Conservation (phyloP, 2,329 filamentous ascomycete species). For the Trichoderma cornu-damae region DNA sequence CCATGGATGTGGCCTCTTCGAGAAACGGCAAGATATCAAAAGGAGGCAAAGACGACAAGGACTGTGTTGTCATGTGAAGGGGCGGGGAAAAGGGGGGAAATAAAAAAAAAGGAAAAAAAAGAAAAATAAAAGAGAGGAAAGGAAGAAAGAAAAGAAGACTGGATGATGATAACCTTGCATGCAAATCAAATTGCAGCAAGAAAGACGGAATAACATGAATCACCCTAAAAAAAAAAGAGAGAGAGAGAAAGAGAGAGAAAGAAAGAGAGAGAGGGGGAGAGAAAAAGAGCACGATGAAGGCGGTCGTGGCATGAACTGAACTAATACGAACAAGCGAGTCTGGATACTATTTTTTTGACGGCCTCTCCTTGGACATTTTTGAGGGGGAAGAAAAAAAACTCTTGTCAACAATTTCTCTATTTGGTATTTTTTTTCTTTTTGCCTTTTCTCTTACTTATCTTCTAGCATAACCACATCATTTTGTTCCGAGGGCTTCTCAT, state of each 20-base stretch:
- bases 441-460: background rate
- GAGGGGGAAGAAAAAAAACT: background rate
- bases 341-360: constrained; percentile 3
- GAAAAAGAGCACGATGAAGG: background rate
- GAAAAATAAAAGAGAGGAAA: background rate
- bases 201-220: background rate
- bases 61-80: constrained; percentile 52
- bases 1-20: constrained; percentile 53
- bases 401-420: background rate
- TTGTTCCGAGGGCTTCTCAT: background rate
- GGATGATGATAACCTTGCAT: background rate
- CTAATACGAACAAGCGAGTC: constrained; percentile 13
- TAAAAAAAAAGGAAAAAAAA: background rate
- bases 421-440: background rate
- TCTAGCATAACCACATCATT: constrained; percentile 5
- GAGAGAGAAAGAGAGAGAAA: too few relatives aligned
- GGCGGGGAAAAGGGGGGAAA: background rate
- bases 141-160: too few relatives aligned
- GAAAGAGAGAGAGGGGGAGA: too few relatives aligned
- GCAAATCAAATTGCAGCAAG: background rate
- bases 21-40: constrained; percentile 50
- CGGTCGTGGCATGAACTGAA: constrained; percentile 1
- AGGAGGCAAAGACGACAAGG: constrained; percentile 47
- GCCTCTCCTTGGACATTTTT: background rate
- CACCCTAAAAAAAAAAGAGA: too few relatives aligned